Evolutionary conservation across 352 stramenopile genomes (phyloP), one percentile per base, ranked within the genome.

Genomic region (Globisporangium paroecandrum): DNA sequence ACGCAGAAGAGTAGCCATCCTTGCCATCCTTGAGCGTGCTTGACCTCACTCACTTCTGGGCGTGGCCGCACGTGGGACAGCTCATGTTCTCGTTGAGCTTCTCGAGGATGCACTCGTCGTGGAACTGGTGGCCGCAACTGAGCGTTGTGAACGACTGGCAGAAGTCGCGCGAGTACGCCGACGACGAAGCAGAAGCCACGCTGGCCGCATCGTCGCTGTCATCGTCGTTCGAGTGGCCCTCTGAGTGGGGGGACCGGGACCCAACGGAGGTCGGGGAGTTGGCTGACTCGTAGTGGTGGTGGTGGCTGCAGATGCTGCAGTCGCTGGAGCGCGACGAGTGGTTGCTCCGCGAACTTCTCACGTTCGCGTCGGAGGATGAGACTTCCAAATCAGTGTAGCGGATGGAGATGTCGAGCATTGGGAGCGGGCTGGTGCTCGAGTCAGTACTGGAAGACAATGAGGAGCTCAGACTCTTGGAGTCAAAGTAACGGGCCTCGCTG

Each of bases 21-120:
- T 18, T 20, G 36, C 29, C 29, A 32, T 32, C 29, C 29, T 32
- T 32, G 29, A 32, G 29, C 29, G 29, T 32, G 29, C 29, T 32
- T 32, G 29, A 32, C 29, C 29, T 32, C 29, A 29, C 27, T 29
- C 27, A 32, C 29, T 32, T 32, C 55, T 60, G 64, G 6, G 43
- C 55, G 29, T 66, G 47, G 32, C 74, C 76, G 38, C 81, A 91
- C 8, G 72, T 85, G 8, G 82, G 81, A 49, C 84, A 93, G 32
- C 73, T 46, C 47, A 90, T 74, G 9, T 54, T 60, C 60, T 85
- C 72, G 61, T 90, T 93, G 46, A 90, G 72, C 65, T 84, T 87
- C 24, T 71, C 65, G 2, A 89, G 66, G 32, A 87, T 75, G 67
- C 82, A 90, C 59, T 90, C 81, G 69, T 93, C 82, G 69, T 93